Base-by-base conservation (phyloP, 164 flowering plant genomes). In the Vitis amurensis region DNA sequence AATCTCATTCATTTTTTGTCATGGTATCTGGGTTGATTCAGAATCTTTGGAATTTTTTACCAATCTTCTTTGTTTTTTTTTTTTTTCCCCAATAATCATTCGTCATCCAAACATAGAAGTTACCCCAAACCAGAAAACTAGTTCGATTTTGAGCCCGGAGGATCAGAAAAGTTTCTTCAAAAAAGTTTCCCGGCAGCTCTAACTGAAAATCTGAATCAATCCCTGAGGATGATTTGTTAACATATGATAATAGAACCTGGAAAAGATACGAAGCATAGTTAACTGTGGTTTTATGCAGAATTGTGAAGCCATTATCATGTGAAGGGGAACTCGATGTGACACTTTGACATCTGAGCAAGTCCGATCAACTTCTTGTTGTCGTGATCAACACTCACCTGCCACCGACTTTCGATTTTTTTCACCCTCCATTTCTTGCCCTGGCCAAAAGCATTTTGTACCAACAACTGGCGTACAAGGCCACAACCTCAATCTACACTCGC, bases 391-490 rank as follows among this genome's bases (percentile, higher is more conserved):
- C 70, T 47, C 69, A 73, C n/a, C 59, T 15, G 4, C 77, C 75
- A 8, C 85, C 80, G 6, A 8, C 63, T 1, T 67, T 81, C 69
- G 69, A 52, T 3, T 66, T 74, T 6, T 30, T 17, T 6, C 16
- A 16, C 52, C 58, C 76, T 3, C 85, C 82, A 6, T 79, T 79
- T 52, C 68, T 68, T 3, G 71, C 85, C 52, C 80, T 81, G 15
- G 56, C 80, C 0, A 76, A 44, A 67, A 63, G 73, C 68, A 76
- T 81, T 8, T 70, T 81, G 29, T 81, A n/a, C 67, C 85, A 77
- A 64, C 85, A 31, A 17, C 17, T n/a, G n/a, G n/a, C n/a, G n/a
- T n/a, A n/a, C n/a, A n/a, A n/a, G n/a, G n/a, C n/a, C n/a, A n/a
- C n/a, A n/a, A n/a, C n/a, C n/a, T n/a, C n/a, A n/a, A n/a, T n/a